Evolutionary conservation across 768 basidiomycete genomes (phyloP).

Genomic region (Dentipellis fragilis): DNA sequence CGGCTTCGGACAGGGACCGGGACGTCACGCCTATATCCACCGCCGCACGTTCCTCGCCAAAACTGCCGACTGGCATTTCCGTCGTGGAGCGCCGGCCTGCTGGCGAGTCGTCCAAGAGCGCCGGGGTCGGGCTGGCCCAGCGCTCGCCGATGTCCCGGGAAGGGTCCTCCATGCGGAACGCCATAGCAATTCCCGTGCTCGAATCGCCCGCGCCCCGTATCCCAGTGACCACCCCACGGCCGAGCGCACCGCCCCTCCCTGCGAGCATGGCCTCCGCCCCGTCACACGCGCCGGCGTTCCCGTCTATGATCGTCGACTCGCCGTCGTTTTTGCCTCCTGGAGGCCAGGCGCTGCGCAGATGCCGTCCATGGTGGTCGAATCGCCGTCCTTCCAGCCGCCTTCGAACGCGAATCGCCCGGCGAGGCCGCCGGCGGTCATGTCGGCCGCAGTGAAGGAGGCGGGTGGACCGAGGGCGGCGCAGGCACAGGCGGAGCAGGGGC

Average conservation of each 20-base stretch:
- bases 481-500: not conserved
- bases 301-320: conserved; percentile 9
- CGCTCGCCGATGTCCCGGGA: not conserved
- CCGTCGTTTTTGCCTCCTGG: conserved; percentile 9
- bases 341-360: no score
- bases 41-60: conserved; percentile 16
- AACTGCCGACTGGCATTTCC: conserved; percentile 8
- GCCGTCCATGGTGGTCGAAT: conserved; percentile 7
- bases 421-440: conserved; percentile 14
- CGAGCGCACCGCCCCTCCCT: not conserved
- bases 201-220: conserved; percentile 19
- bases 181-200: conserved; percentile 16
- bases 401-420: not conserved
- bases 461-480: not conserved
- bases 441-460: conserved; percentile 11
- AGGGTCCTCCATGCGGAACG: not conserved
- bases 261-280: not conserved
- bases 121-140: not conserved
- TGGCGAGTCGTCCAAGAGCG: no score
- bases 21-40: conserved; percentile 14
- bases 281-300: not conserved
- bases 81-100: conserved; percentile 3
- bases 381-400: conserved; percentile 16
- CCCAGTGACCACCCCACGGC: not conserved
- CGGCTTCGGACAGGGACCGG: not conserved